A percentile compares a stretch with the other conserved stretches of the same genome.
These are phyloP conservation scores for Rhodotorula toruloides DNA, from an alignment of 768 basidiomycete species.

Conservation along the genomic window DNA sequence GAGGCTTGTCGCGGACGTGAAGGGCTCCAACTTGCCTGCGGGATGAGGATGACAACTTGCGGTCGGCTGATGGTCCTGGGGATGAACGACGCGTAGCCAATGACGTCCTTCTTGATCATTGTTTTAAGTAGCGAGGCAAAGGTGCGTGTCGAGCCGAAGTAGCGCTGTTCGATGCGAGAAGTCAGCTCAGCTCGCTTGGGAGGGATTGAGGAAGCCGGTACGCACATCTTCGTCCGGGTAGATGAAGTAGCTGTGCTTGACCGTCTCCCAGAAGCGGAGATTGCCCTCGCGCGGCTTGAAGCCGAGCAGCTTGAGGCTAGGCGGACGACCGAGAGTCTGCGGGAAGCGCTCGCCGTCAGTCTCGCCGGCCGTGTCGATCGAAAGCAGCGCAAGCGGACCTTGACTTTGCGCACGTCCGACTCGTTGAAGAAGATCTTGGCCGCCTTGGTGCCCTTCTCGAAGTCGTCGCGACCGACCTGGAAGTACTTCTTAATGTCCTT, in stretches of 20 bases:
- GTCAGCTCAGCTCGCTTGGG: too few species aligned
- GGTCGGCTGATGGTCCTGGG: conserved; percentile 69
- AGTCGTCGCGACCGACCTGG: conserved; percentile 45
- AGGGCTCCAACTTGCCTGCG: conserved; percentile 59
- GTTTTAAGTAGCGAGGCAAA: conserved; percentile 80
- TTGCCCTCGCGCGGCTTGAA: conserved; percentile 62
- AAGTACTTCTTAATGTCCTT: conserved; percentile 48
- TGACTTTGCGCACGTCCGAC: conserved; percentile 37
- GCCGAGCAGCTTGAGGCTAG: conserved; percentile 88
- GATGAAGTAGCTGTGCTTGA: conserved; percentile 86
- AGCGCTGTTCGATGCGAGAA: conserved; percentile 45
- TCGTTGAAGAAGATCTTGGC: conserved; percentile 40
- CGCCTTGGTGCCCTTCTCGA: conserved; percentile 32
- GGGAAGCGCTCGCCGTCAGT: conserved; percentile 36
- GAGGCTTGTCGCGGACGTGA: background rate
- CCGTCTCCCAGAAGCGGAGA: conserved; percentile 76
- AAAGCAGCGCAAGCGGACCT: conserved; percentile 17
- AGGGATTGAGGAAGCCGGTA: conserved; percentile 5
- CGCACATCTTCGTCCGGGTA: conserved; percentile 83
- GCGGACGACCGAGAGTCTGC: conserved; percentile 67
- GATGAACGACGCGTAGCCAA: conserved; percentile 62
- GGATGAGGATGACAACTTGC: conserved; percentile 74
- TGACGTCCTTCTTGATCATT: conserved; percentile 71
- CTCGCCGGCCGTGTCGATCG: too few species aligned
- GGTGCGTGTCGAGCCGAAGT: conserved; percentile 84